Evolutionary conservation across 2,329 filamentous ascomycete genomes (phyloP).

Genomic region (Dissoconium aciculare): DNA sequence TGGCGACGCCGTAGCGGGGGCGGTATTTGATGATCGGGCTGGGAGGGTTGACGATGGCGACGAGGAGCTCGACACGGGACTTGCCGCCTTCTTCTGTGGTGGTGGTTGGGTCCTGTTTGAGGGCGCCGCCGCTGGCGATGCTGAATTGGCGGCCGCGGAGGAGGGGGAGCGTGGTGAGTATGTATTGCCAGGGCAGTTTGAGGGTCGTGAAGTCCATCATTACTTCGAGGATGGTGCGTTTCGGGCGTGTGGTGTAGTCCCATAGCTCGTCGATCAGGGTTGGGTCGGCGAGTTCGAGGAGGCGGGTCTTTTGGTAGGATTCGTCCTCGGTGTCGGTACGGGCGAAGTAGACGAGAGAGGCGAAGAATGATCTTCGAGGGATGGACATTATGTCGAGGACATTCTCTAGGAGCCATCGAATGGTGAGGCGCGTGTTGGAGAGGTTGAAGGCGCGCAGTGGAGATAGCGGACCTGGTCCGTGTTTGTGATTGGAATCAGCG

Average conservation of each 20-base stretch:
- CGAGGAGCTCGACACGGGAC: slow-evolving; percentile 22
- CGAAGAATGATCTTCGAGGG: slow-evolving; percentile 74
- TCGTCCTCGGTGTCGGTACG: slow-evolving; percentile 40
- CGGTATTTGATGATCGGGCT: slow-evolving; percentile 72
- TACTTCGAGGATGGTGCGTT: slow-evolving; percentile 81
- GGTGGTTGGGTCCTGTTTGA: slow-evolving; percentile 22
- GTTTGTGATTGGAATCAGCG: slow-evolving; percentile 22
- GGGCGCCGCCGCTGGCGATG: slow-evolving; percentile 58
- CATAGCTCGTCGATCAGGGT: slow-evolving; percentile 80
- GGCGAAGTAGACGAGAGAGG: slow-evolving; percentile 61
- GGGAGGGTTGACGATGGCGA: slow-evolving; percentile 24
- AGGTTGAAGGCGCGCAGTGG: slow-evolving; percentile 27
- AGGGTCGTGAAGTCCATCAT: slow-evolving; percentile 80
- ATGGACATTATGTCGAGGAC: slow-evolving; percentile 83
- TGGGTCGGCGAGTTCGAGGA: slow-evolving; percentile 68
- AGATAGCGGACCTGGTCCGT: slow-evolving; percentile 18
- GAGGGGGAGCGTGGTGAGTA: slow-evolving; percentile 59
- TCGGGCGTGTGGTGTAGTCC: slow-evolving; percentile 84
- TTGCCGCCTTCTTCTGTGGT: slow-evolving; percentile 8
- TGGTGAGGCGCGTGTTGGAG: slow-evolving; percentile 36
- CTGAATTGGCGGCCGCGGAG: slow-evolving; percentile 89
- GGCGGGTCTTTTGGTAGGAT: slow-evolving; percentile 53
- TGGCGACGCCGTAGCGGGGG: slow-evolving; percentile 80
- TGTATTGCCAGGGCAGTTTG: slow-evolving; percentile 59
- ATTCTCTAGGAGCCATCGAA: slow-evolving; percentile 63